Conservation (phyloP, 768 basidiomycete species). For the Xanthoconium stramineum region DNA sequence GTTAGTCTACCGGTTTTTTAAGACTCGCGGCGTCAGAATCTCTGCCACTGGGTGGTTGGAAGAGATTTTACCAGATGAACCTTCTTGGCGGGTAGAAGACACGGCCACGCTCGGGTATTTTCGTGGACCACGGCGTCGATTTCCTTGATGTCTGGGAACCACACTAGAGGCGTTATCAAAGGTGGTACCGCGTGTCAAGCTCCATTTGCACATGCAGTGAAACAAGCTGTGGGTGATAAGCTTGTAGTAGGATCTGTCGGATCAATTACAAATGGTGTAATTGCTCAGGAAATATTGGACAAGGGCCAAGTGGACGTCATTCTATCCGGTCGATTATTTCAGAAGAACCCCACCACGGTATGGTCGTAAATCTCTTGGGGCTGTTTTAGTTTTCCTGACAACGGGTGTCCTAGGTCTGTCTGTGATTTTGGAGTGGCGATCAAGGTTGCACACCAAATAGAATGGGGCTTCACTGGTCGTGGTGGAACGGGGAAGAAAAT, state of each 20-base stretch:
- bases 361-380: conserved; percentile 29
- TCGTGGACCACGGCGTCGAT: conserved; percentile 67
- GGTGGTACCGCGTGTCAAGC: conserved; percentile 47
- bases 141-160: conserved; percentile 68
- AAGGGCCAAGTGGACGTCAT: conserved; percentile 45
- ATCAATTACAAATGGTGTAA: conserved; percentile 33
- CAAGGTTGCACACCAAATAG: conserved; percentile 49
- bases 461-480: conserved; percentile 49
- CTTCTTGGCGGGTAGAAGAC: conserved; percentile 68
- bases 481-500: conserved; percentile 11
- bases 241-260: conserved; percentile 32
- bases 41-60: conserved; percentile 77
- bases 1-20: not conserved
- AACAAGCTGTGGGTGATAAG: conserved; percentile 42
- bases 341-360: conserved; percentile 53
- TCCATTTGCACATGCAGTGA: conserved; percentile 52
- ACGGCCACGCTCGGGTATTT: conserved; percentile 54
- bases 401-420: conserved; percentile 36
- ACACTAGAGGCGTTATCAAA: conserved; percentile 34
- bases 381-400: not conserved
- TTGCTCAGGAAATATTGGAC: conserved; percentile 44
- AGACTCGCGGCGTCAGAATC: conserved; percentile 33
- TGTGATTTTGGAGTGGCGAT: conserved; percentile 52
- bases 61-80: conserved; percentile 51
- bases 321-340: conserved; percentile 51